Evolutionary conservation across 805 yeast species (phyloP).

Genomic region (Debaryomyces castellii): DNA sequence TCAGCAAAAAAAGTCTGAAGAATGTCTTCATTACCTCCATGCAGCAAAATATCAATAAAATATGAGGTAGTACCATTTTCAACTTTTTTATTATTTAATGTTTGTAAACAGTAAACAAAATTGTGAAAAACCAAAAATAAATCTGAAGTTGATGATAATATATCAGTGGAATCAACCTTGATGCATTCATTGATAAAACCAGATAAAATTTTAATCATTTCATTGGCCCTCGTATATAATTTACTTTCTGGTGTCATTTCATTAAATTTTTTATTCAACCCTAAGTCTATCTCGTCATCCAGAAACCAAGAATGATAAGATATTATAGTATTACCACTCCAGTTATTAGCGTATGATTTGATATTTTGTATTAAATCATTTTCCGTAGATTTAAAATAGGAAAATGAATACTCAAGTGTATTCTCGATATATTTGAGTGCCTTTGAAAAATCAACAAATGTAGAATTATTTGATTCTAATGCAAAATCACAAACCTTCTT

Average conservation of each 20-base stretch:
- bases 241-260: neutral
- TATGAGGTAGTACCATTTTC: neutral
- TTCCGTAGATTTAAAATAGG: conserved; percentile 19
- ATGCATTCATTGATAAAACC: neutral
- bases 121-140: conserved; percentile 22
- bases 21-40: neutral
- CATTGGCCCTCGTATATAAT: neutral
- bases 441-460: conserved; percentile 16
- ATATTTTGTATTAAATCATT: conserved; percentile 14
- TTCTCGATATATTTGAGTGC: conserved; percentile 34
- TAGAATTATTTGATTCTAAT: conserved; percentile 1
- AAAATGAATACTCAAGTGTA: conserved; percentile 25
- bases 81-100: conserved; percentile 15
- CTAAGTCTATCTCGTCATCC: conserved; percentile 8
- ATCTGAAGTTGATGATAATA: neutral
- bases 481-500: conserved; percentile 8
- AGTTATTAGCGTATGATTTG: conserved; percentile 14
- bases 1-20: neutral
- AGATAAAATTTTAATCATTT: neutral
- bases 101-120: conserved; percentile 22
- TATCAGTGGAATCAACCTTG: neutral
- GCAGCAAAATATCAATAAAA: neutral
- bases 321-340: conserved; percentile 26
- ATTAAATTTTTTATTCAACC: neutral
- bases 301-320: conserved; percentile 36